Base-by-base conservation (phyloP, 2,329 filamentous ascomycete genomes). In the Diaporthe australafricana region DNA sequence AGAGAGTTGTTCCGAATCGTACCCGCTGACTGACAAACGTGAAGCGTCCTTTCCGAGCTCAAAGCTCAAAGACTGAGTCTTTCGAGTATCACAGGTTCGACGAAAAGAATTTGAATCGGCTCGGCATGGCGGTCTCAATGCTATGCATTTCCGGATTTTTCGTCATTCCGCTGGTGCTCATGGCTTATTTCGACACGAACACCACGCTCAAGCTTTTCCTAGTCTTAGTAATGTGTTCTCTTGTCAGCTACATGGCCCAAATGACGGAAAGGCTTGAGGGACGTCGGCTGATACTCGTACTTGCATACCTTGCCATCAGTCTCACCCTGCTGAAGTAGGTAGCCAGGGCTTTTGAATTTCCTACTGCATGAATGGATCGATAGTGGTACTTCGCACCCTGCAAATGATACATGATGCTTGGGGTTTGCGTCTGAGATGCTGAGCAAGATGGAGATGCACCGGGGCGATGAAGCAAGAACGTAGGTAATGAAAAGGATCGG, bases 301-400 rank as follows among this genome's bases (percentile, higher is more conserved):
- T 38, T 27, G 68, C 68, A 8, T 70, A 65, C 22, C 40, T 60
- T 65, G 68, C 68, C 14, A 63, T 45, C 9, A 27, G 55, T 6
- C 12, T 56, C 6, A 22, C 14, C 3, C 42, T 70, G 20, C 14
- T 65, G 17, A 55, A 56, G 12, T 70, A 53, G 32, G 12, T 8
- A 11, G 16, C 7, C 16, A 20, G 5, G 22, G n/a, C 6, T 14
- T 14, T 20, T 22, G 3, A 20, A 17, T 16, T 42, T 16, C 3
- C 20, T 32, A 20, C 5, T 12, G 14, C 35, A 16, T 27, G 12
- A 14, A 17, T 20, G 8, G 12, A 56, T 11, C 25, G 16, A 7
- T n/a, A 20, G 30, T 7, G 32, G 22, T 12, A 20, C n/a, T 7
- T 17, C 12, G n/a, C 9, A 8, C 2, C 3, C 17, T 6, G 5